Evolutionary conservation across 2,329 filamentous ascomycete genomes (phyloP), one percentile per base, ranked within the genome.

Genomic region (Colletotrichum acutatum): DNA sequence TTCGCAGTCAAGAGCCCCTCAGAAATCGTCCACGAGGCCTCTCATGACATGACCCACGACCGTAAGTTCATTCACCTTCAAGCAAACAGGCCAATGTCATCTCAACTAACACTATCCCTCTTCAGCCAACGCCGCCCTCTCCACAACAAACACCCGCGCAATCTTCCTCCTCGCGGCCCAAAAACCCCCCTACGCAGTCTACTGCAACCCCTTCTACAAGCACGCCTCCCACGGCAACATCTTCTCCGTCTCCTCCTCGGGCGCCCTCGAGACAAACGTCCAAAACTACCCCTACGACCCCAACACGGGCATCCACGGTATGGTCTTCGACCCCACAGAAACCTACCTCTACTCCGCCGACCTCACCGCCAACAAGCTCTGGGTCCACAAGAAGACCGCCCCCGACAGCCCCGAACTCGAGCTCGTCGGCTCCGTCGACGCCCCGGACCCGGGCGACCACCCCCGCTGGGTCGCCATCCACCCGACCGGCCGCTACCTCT

Each of bases 191-290:
- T 94, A 95, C 82, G 90, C 90, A 77, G 93, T 97, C 74, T 97
- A 97, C 84, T 94, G 93, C 82, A 97, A 97, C 82, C 95, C 95
- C 9, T 97, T 97, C 83, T 97, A 97, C 86, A 90, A 94, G 74
- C 89, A 95, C 80, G 95, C 95, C 49, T 94, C 94, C 75, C 93
- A 90, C 80, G 94, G 94, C 74, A 95, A 95, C 79, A 90, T 97
- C 80, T 94, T 94, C 83, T 86, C 88, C 65, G 89, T 92, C 63
- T 86, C 89, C 59, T 70, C 80, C 9, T 81, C 84, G 4, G 93
- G 93, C 30, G 84, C 83, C n/a, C 86, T 95, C 26, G 84, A 87
- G 30, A 80, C 87, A 61, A 92, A 93, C 80, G 86, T 93, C 62
- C 93, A 95, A 76, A 92, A 94, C 83, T 95, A 92, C 82, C 87